phyloP scores from a whole-genome alignment of 306 rosid species.

The Rosa chinensis region DNA sequence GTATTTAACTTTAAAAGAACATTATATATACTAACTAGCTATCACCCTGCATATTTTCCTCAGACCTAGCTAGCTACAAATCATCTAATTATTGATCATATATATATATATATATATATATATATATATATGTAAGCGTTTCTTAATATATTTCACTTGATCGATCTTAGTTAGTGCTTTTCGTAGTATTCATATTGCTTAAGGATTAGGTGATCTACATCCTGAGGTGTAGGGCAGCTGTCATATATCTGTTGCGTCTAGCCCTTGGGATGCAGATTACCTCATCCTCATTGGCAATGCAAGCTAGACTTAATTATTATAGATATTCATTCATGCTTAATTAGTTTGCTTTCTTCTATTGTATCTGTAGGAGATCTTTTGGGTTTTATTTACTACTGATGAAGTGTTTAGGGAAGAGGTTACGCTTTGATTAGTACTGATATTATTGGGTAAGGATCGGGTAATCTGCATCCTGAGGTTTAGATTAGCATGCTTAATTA shows the following conservation, averaged over 20 bases:
- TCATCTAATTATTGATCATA: not conserved
- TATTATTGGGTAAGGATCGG: not conserved
- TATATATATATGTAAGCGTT: no score
- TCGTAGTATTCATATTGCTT: not conserved
- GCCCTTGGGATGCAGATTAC: constrained; percentile 2
- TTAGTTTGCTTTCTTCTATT: no score
- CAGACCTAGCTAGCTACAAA: not conserved
- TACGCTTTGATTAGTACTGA: no score
- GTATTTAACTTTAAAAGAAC: not conserved
- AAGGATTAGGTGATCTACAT: not conserved
- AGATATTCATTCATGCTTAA: no score
- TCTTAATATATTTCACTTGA: not conserved
- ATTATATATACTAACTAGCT: not conserved
- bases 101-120: no score
- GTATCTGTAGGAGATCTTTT: no score
- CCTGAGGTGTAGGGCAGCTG: not conserved
- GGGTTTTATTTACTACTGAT: no score
- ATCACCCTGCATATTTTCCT: not conserved
- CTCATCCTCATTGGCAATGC: not conserved
- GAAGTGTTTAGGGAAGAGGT: no score
- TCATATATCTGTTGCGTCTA: not conserved
- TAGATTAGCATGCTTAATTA: no score
- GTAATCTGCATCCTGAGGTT: constrained; percentile 7
- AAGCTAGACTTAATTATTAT: no score
- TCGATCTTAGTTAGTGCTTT: not conserved